Percentiles rank a stretch among this genome's conserved stretches.
These are phyloP conservation scores for Chaetomiaceae sp. DNA, from an alignment of 2,329 filamentous ascomycete species.

Conservation along the genomic window DNA sequence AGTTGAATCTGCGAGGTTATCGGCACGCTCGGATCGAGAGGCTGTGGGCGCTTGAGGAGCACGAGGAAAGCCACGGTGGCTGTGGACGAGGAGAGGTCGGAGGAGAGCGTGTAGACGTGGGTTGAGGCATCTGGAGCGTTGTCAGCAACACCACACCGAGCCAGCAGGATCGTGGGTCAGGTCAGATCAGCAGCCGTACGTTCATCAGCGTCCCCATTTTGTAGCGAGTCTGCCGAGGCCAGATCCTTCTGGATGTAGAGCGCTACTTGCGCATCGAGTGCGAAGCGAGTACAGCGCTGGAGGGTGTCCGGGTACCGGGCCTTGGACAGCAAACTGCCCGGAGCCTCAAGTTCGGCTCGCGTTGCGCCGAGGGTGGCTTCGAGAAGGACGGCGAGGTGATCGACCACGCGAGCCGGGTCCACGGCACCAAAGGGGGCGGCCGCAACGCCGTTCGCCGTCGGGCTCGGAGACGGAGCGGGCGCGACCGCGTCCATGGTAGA, in stretches of 20 bases:
- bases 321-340: slow-evolving; percentile 76
- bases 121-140: slow-evolving; percentile 26
- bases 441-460: slow-evolving; percentile 42
- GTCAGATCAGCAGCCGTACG: slow-evolving; percentile 32
- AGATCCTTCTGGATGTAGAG: slow-evolving; percentile 88
- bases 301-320: slow-evolving; percentile 70
- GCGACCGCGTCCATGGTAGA: slow-evolving; percentile 20
- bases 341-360: slow-evolving; percentile 69
- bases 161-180: background rate
- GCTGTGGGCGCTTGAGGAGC: slow-evolving; percentile 81
- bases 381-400: slow-evolving; percentile 65
- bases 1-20: slow-evolving; percentile 87
- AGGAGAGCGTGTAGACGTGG: slow-evolving; percentile 73
- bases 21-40: slow-evolving; percentile 76
- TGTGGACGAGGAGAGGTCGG: slow-evolving; percentile 72
- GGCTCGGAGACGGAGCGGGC: slow-evolving; percentile 38
- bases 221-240: slow-evolving; percentile 45
- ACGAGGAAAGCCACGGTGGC: slow-evolving; percentile 82
- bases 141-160: slow-evolving; percentile 25
- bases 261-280: slow-evolving; percentile 77
- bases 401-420: slow-evolving; percentile 63
- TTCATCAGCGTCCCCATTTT: slow-evolving; percentile 42
- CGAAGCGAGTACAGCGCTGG: slow-evolving; percentile 82
- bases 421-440: slow-evolving; percentile 47
- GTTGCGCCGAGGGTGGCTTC: slow-evolving; percentile 69